Evolutionary conservation across 805 yeast genomes (phyloP), one percentile per base, ranked within the genome.

Genomic region (Ogataea trehalophila): DNA sequence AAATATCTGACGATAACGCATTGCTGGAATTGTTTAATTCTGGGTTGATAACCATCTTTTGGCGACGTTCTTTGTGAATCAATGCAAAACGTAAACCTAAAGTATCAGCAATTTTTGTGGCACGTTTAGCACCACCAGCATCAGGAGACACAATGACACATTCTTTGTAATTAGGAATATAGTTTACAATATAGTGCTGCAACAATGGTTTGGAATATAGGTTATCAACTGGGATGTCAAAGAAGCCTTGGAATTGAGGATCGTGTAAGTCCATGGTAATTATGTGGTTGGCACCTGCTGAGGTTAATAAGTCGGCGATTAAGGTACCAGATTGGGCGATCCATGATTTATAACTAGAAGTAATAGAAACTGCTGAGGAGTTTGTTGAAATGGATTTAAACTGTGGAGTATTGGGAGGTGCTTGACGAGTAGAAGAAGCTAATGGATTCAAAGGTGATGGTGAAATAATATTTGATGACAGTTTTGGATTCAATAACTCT

Each of bases 121-220:
- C 97, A 55, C 99, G 74, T 67, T 94, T 94, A 43, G 99, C 99
- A 52, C 99, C 99, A 61, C 99, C 99, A 20, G 97, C 94, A 68
- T 94, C 99, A 0, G 99, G 99, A 1, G 97, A 89, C 33, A 94
- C 97, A 57, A 94, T 81, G 7, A 94, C 96, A 38, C 92, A 86
- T 37, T 90, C 85, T 55, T 79, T 79, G 62, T 82, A 88, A 52
- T 87, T 68, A n/a, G 95, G 92, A 47, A 94, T 82, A 52, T 75
- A 74, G 49, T 84, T 82, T 20, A 80, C 74, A 50, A 94, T 90
- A 67, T 90, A 94, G 55, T 87, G 86, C 64, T 87, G 91, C 47
- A 92, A 71, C 48, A 94, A 72, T 2, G 97, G 97, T 62, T 86
- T 85, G 42, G 94, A 87, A 65, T 88, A 89, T 54, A 94, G 66